A percentile compares a stretch with the other conserved stretches of the same genome.
Conservation (phyloP, 805 yeast genomes). For the Candida incommunis region DNA sequence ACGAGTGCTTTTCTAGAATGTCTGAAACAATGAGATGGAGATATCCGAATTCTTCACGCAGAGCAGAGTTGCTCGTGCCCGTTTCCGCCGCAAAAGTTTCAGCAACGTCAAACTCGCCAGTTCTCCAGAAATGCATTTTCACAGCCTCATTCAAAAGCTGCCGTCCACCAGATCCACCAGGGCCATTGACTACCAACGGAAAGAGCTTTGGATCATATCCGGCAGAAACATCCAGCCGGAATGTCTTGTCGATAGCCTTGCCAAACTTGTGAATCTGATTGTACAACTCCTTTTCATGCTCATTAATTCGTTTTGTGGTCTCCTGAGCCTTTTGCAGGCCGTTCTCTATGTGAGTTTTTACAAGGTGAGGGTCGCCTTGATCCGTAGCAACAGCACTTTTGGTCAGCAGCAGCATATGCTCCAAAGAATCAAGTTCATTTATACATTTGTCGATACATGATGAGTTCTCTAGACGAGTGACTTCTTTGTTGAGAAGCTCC, state of each 20-base stretch:
- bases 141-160: conserved; percentile 27
- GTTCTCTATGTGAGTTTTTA: not conserved
- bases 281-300: conserved; percentile 17
- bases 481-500: not conserved
- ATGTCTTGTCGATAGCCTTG: conserved; percentile 17
- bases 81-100: conserved; percentile 19
- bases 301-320: not conserved
- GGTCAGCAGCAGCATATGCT: not conserved
- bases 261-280: conserved; percentile 16
- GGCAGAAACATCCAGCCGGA: conserved; percentile 14
- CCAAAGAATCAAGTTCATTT: not conserved
- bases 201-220: conserved; percentile 13
- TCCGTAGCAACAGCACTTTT: not conserved
- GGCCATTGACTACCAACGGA: conserved; percentile 4
- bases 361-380: not conserved
- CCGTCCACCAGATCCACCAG: too few species aligned
- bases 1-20: conserved; percentile 21
- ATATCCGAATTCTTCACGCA: conserved; percentile 25
- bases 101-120: conserved; percentile 29
- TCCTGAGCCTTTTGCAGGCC: conserved; percentile 14
- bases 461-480: not conserved
- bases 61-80: conserved; percentile 5
- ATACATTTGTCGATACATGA: not conserved
- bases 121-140: conserved; percentile 32
- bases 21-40: conserved; percentile 30